A percentile compares a stretch with the other conserved stretches of the same genome.
These are phyloP conservation scores for Wickerhamomyces sp. DNA, from an alignment of 1,139 yeast species.

Conservation along the genomic window DNA sequence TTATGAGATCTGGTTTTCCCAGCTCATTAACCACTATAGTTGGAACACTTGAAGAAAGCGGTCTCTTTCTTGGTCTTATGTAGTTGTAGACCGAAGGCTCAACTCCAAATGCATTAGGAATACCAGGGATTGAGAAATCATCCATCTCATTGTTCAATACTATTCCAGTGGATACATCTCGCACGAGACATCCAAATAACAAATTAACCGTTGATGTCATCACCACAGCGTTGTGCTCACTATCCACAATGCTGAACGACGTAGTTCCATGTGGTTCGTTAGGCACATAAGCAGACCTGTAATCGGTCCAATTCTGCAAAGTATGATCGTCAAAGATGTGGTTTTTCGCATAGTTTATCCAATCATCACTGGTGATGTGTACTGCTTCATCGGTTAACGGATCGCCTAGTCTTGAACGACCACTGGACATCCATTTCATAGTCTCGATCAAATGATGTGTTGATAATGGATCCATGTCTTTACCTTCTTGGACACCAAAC, in stretches of 20 bases:
- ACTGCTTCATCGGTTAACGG: constrained; percentile 27
- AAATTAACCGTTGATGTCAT: constrained; percentile 91
- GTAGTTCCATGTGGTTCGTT: constrained; percentile 85
- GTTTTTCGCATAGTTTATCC: constrained; percentile 48
- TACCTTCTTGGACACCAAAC: constrained; percentile 35
- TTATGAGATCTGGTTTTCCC: constrained; percentile 53
- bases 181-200: constrained; percentile 74
- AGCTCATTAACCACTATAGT: constrained; percentile 53
- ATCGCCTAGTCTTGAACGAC: constrained; percentile 80
- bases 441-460: constrained; percentile 73
- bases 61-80: constrained; percentile 71
- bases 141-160: constrained; percentile 91
- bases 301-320: constrained; percentile 57
- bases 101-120: constrained; percentile 71
- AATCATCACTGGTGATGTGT: constrained; percentile 37
- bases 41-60: constrained; percentile 81
- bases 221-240: constrained; percentile 64
- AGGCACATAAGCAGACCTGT: constrained; percentile 71
- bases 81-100: constrained; percentile 78
- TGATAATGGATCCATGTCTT: constrained; percentile 41
- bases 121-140: constrained; percentile 77
- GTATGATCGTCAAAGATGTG: constrained; percentile 54
- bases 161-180: constrained; percentile 78
- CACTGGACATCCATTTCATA: constrained; percentile 92
- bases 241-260: constrained; percentile 75